Evolutionary conservation across 2,329 filamentous ascomycete species (phyloP).

Genomic region (Xylaria sp.): DNA sequence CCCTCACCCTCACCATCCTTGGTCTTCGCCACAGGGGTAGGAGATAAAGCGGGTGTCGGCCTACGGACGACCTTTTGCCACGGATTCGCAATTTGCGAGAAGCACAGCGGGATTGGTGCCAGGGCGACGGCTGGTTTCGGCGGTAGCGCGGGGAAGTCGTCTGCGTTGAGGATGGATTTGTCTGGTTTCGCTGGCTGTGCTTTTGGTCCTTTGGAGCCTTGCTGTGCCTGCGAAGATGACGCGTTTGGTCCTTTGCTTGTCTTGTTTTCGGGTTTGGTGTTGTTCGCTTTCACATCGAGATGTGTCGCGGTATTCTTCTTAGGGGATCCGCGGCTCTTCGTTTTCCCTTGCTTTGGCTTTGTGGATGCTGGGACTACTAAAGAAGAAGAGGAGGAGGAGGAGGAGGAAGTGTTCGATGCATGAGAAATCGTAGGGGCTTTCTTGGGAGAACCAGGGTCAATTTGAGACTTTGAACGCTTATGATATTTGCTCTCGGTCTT

Average conservation of each 20-base stretch:
- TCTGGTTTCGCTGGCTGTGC: not conserved
- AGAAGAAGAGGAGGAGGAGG: not conserved
- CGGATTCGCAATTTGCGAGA: not conserved
- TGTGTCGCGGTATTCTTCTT: conserved; percentile 11
- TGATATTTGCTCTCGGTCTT: not conserved
- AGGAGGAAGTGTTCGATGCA: not conserved
- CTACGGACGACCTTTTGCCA: not conserved
- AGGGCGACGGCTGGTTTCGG: not conserved
- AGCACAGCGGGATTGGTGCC: conserved; percentile 24
- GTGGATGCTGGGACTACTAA: not conserved
- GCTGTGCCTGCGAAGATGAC: not conserved
- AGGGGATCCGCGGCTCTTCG: not conserved
- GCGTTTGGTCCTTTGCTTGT: not conserved
- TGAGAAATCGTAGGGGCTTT: not conserved
- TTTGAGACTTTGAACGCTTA: not conserved
- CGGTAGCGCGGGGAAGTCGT: conserved; percentile 19
- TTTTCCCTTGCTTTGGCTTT: conserved; percentile 10
- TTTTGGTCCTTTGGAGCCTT: not conserved
- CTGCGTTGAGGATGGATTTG: not conserved
- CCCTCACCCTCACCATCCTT: not conserved
- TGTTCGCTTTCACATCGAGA: not conserved
- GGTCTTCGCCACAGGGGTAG: not conserved
- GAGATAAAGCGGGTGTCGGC: not conserved
- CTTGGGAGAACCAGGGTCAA: not conserved
- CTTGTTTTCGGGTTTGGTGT: not conserved